Conservation (phyloP, 2,329 filamentous ascomycete genomes). For the Aspergillus sp. region DNA sequence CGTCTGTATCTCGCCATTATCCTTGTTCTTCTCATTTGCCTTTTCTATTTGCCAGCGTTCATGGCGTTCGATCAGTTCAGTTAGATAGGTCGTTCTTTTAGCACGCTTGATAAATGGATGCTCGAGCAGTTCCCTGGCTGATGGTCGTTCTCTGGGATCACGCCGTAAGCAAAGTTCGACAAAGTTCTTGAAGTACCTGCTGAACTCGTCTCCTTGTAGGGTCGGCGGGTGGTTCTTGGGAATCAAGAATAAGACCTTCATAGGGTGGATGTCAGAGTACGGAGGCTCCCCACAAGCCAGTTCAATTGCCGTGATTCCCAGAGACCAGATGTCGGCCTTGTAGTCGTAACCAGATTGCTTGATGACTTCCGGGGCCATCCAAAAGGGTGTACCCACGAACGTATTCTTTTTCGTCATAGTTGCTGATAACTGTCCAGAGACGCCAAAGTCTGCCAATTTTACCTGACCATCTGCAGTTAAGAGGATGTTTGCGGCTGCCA, state of each 20-base stretch:
- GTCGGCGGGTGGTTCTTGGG: slow-evolving; percentile 86
- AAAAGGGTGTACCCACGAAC: slow-evolving; percentile 95
- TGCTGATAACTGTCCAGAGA: slow-evolving; percentile 89
- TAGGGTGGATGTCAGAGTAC: slow-evolving; percentile 93
- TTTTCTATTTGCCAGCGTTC: slow-evolving; percentile 79
- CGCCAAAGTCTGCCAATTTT: slow-evolving; percentile 94
- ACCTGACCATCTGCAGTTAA: slow-evolving; percentile 88
- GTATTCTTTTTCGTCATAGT: slow-evolving; percentile 99
- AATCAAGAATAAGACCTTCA: slow-evolving; percentile 96
- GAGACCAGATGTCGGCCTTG: slow-evolving; percentile 96
- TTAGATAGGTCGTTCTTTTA: slow-evolving; percentile 94
- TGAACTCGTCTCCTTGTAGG: slow-evolving; percentile 68
- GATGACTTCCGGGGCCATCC: slow-evolving; percentile 99
- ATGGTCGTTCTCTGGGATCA: slow-evolving; percentile 81
- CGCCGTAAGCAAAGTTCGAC: slow-evolving; percentile 76
- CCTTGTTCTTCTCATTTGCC: slow-evolving; percentile 48
- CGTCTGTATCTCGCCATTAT: slow-evolving; percentile 52
- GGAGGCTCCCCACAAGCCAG: slow-evolving; percentile 87
- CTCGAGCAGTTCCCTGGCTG: slow-evolving; percentile 76
- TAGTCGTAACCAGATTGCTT: slow-evolving; percentile 97
- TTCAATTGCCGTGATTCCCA: slow-evolving; percentile 90
- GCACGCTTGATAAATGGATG: slow-evolving; percentile 86
- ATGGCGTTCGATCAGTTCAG: slow-evolving; percentile 87
- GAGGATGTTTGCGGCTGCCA: slow-evolving; percentile 79
- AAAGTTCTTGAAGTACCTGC: slow-evolving; percentile 76